These are phyloP conservation scores for Paraphoma sp. DNA, from an alignment of 2,329 filamentous ascomycete species.

Conservation along the genomic window DNA sequence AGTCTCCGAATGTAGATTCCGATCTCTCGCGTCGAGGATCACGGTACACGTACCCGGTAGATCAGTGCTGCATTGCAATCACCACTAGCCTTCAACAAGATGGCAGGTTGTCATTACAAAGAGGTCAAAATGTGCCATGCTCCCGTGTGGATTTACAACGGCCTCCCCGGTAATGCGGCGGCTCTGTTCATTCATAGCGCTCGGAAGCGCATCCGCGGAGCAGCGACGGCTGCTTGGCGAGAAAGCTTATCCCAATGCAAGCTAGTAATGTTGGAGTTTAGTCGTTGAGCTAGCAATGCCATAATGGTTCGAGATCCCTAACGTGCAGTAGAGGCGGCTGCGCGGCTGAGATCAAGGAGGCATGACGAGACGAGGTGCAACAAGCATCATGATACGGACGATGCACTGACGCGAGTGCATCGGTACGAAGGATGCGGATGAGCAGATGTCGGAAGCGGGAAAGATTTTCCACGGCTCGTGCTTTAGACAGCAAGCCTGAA, in stretches of 20 bases:
- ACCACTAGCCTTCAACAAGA: not conserved
- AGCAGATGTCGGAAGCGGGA: constrained; percentile 6
- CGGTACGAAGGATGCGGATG: constrained; percentile 10
- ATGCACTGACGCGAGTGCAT: constrained; percentile 1
- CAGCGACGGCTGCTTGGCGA: constrained; percentile 10
- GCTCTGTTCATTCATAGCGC: constrained; percentile 6
- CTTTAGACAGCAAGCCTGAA: not conserved
- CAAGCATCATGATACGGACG: not conserved
- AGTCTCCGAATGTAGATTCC: not conserved
- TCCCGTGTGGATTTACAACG: not conserved
- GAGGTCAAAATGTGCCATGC: no score
- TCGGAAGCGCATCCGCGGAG: constrained; percentile 12
- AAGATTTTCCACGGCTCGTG: constrained; percentile 1
- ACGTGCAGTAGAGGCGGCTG: constrained; percentile 11
- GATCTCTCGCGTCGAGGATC: no score
- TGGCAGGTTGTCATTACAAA: not conserved
- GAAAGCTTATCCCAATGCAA: constrained; percentile 13
- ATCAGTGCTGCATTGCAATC: not conserved
- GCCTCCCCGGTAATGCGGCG: constrained; percentile 2
- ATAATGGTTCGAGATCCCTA: constrained; percentile 18
- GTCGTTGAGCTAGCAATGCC: constrained; percentile 6
- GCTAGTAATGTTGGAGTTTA: constrained; percentile 11
- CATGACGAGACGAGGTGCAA: constrained; percentile 6
- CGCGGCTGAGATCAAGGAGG: constrained; percentile 9
- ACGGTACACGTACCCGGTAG: not conserved